phyloP scores from a whole-genome alignment of 164 flowering plant genomes.

The Chloranthus sessilifolius region DNA sequence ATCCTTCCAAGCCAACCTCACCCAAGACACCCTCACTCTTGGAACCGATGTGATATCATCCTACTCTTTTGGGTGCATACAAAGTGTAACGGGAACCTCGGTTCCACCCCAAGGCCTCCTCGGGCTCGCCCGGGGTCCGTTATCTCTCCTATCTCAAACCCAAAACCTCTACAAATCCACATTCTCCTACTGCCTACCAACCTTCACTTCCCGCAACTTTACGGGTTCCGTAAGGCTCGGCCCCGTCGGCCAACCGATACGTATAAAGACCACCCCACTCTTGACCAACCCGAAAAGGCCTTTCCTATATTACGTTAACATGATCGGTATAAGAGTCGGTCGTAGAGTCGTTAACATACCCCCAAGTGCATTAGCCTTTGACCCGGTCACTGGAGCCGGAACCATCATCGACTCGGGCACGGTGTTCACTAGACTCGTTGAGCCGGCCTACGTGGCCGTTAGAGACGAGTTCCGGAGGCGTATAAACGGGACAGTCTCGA shows the following conservation, averaged over 20 bases:
- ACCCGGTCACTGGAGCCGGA: slow-evolving; percentile 77
- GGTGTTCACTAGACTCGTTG: slow-evolving; percentile 37
- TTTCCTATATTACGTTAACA: slow-evolving; percentile 68
- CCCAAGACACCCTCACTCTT: slow-evolving; percentile 52
- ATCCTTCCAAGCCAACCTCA: slow-evolving; percentile 45
- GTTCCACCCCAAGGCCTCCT: slow-evolving; percentile 74
- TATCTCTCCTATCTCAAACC: slow-evolving; percentile 62
- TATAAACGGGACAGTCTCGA: slow-evolving; percentile 28
- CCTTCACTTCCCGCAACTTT: slow-evolving; percentile 51
- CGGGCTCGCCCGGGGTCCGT: slow-evolving; percentile 81
- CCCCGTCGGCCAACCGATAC: slow-evolving; percentile 55
- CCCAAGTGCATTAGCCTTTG: slow-evolving; percentile 48
- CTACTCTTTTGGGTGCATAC: slow-evolving; percentile 73
- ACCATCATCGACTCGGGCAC: slow-evolving; percentile 80
- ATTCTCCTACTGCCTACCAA: slow-evolving; percentile 85
- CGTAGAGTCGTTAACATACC: slow-evolving; percentile 50
- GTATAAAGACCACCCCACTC: slow-evolving; percentile 65
- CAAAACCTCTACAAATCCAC: slow-evolving; percentile 57
- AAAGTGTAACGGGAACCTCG: slow-evolving; percentile 44
- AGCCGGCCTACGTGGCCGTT: slow-evolving; percentile 51
- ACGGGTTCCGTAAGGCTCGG: slow-evolving; percentile 78
- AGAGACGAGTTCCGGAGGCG: slow-evolving; percentile 49
- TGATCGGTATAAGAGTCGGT: slow-evolving; percentile 58
- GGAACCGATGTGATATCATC: slow-evolving; percentile 45
- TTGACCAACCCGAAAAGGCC: slow-evolving; percentile 68